These are phyloP conservation scores for Phytophthora multivora DNA, from an alignment of 352 stramenopile genomes.

Conservation along the genomic window DNA sequence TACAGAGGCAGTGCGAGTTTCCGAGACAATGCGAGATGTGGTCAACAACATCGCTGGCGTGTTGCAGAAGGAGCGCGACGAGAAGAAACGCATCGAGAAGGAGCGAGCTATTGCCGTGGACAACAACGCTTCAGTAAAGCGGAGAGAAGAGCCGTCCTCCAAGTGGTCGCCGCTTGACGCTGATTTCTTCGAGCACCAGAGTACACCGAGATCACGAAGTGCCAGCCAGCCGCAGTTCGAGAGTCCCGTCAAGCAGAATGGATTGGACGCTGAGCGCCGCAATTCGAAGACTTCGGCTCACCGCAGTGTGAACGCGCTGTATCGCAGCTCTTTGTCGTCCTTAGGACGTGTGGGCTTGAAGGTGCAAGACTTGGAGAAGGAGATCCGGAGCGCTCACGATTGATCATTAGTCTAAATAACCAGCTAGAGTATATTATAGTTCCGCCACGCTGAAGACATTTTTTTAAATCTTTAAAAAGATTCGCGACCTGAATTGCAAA, in stretches of 20 bases:
- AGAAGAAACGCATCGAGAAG: constrained; percentile 43
- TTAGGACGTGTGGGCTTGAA: constrained; percentile 65
- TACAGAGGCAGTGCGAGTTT: constrained; percentile 59
- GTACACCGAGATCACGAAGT: constrained; percentile 7
- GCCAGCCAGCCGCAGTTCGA: constrained; percentile 32
- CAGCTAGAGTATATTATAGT: constrained; percentile 27
- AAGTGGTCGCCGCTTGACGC: constrained; percentile 25
- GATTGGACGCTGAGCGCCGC: constrained; percentile 14
- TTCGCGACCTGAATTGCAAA: background rate
- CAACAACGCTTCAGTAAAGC: constrained; percentile 26
- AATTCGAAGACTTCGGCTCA: constrained; percentile 33
- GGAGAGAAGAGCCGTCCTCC: constrained; percentile 17
- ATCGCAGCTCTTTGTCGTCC: constrained; percentile 55
- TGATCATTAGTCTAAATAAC: constrained; percentile 14
- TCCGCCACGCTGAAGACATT: no score
- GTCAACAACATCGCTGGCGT: constrained; percentile 52
- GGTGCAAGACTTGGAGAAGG: constrained; percentile 73
- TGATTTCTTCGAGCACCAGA: constrained; percentile 22
- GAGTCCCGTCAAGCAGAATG: constrained; percentile 42
- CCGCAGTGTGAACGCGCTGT: constrained; percentile 38
- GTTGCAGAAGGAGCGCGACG: constrained; percentile 48
- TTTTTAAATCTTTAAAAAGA: no score
- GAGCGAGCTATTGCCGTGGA: constrained; percentile 29
- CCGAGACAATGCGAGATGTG: constrained; percentile 55
- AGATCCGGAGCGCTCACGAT: constrained; percentile 44